Evolutionary conservation across 306 rosid genomes (phyloP).

Genomic region (Vigna mungo): DNA sequence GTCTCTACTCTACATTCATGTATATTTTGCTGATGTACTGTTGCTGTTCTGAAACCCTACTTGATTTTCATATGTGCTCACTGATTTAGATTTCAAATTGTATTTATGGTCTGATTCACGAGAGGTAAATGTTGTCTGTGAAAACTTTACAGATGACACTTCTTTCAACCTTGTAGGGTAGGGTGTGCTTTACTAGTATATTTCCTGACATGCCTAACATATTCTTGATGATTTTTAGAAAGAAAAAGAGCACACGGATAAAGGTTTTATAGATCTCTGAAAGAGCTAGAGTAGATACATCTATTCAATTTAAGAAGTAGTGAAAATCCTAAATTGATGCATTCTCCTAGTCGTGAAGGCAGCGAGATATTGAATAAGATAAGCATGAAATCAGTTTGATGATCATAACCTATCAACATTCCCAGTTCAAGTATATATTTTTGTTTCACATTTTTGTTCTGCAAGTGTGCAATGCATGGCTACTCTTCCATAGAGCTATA

Average conservation of each 20-base stretch:
- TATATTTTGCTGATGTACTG: background rate
- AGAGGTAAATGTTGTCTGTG: slow-evolving; percentile 37
- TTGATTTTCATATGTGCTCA: slow-evolving; percentile 1
- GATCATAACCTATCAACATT: background rate
- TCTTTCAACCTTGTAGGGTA: slow-evolving; percentile 34
- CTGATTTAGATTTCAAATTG: slow-evolving; percentile 38
- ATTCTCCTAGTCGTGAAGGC: slow-evolving; percentile 14
- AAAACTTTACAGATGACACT: slow-evolving; percentile 37
- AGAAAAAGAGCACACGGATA: background rate
- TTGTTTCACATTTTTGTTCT: background rate
- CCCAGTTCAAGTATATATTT: background rate
- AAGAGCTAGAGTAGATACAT: slow-evolving; percentile 23
- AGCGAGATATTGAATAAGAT: background rate
- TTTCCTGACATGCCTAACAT: slow-evolving; percentile 42
- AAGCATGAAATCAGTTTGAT: slow-evolving; percentile 23
- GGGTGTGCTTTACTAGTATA: slow-evolving; percentile 49
- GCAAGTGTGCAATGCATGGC: background rate
- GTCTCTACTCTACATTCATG: background rate
- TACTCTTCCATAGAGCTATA: background rate
- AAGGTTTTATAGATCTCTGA: slow-evolving; percentile 4
- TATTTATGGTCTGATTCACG: slow-evolving; percentile 51
- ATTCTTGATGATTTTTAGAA: slow-evolving; percentile 5
- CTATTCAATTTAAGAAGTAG: background rate
- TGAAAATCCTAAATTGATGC: slow-evolving; percentile 1
- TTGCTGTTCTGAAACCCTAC: slow-evolving; percentile 25